A percentile compares a stretch with the other conserved stretches of the same genome.
phyloP scores from a whole-genome alignment of 371 early-diverging fungal species.

The Mortierella sp. region DNA sequence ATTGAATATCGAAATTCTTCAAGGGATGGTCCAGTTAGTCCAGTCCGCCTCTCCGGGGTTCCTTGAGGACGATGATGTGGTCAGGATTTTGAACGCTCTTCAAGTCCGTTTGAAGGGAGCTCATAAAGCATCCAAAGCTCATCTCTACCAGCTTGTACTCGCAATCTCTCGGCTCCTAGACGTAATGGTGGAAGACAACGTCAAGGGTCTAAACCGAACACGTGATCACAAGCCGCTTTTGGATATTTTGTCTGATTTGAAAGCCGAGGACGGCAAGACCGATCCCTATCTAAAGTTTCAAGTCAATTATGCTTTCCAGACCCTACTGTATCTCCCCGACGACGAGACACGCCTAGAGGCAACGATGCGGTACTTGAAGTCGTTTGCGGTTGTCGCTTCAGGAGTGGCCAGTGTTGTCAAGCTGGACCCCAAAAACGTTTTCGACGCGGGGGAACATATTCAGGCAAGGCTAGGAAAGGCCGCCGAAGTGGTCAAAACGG shows the following conservation, averaged over 20 bases:
- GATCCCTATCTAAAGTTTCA: conserved; percentile 14
- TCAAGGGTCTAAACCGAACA: conserved; percentile 6
- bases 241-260: not conserved
- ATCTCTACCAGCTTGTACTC: conserved; percentile 8
- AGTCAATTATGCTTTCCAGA: conserved; percentile 21
- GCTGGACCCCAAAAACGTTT: not conserved
- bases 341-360: conserved; percentile 4
- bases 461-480: conserved; percentile 1
- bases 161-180: conserved; percentile 14
- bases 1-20: conserved; percentile 1
- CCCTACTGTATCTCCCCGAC: conserved; percentile 12
- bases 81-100: conserved; percentile 4
- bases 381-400: not conserved
- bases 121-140: not conserved
- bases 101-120: not conserved
- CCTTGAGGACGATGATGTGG: not conserved
- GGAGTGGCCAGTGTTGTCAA: conserved; percentile 7
- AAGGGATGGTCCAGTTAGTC: conserved; percentile 14
- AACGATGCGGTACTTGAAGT: not conserved
- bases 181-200: conserved; percentile 9
- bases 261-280: not conserved
- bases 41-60: conserved; percentile 3
- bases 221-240: conserved; percentile 1
- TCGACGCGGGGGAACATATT: not conserved
- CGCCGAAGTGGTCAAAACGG: not conserved